phyloP scores from a whole-genome alignment of 768 basidiomycete genomes.

The Dendrothele bispora region DNA sequence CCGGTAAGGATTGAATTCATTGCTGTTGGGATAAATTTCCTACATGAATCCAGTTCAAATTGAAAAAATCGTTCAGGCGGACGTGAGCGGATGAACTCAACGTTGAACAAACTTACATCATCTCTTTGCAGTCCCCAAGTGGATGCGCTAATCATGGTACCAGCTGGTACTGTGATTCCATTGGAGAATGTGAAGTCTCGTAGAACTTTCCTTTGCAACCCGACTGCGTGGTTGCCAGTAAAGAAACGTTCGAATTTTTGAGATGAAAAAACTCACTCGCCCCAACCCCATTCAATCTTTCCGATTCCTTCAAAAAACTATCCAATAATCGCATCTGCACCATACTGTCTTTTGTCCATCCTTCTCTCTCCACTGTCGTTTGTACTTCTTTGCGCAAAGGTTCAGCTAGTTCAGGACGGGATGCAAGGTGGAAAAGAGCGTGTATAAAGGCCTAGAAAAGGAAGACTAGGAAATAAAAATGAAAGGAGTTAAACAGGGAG shows the following conservation, averaged over 20 bases:
- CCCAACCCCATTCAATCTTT: conserved; percentile 19
- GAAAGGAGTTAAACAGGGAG: not conserved
- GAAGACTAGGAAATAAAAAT: no score
- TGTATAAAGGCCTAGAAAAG: conserved; percentile 17
- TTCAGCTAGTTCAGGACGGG: conserved; percentile 18
- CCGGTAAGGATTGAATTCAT: conserved; percentile 46
- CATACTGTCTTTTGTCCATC: conserved; percentile 32
- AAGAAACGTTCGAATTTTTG: not conserved
- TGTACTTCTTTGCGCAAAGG: conserved; percentile 24
- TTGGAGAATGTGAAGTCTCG: conserved; percentile 29
- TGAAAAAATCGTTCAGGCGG: no score
- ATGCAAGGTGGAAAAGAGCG: conserved; percentile 21
- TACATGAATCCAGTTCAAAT: no score
- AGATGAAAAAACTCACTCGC: conserved; percentile 8
- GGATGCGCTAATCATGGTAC: conserved; percentile 23
- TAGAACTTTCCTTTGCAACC: conserved; percentile 20
- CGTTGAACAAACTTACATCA: conserved; percentile 17
- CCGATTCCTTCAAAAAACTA: conserved; percentile 36
- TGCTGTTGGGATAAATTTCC: conserved; percentile 42
- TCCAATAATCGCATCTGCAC: conserved; percentile 31
- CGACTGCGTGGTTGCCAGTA: conserved; percentile 11
- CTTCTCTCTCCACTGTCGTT: conserved; percentile 16
- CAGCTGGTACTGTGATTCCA: conserved; percentile 25
- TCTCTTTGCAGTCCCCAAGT: conserved; percentile 18
- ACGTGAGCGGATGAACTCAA: no score